Conservation (phyloP, 2,329 filamentous ascomycete species). For the Pyrenochaeta sp. region DNA sequence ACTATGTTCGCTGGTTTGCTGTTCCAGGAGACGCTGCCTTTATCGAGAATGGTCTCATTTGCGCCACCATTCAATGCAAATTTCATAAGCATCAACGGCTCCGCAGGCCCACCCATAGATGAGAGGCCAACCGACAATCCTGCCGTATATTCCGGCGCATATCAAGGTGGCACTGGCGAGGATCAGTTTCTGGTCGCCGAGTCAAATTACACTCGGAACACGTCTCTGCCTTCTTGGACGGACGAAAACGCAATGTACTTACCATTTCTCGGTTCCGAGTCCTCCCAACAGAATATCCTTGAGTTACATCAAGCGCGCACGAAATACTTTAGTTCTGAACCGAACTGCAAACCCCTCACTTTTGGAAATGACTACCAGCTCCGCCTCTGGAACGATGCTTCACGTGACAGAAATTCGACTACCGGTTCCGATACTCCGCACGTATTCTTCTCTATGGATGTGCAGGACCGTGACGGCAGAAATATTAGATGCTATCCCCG, state of each 20-base stretch:
- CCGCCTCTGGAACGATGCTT: too few species aligned
- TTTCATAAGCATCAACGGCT: slow-evolving; percentile 33
- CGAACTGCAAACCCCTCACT: slow-evolving; percentile 37
- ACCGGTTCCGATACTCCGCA: too few species aligned
- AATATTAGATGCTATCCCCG: too few species aligned
- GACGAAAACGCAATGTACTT: slow-evolving; percentile 8
- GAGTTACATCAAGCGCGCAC: slow-evolving; percentile 33
- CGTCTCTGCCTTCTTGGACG: slow-evolving; percentile 60
- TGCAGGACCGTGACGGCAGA: too few species aligned
- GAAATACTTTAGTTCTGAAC: slow-evolving; percentile 40
- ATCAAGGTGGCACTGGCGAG: slow-evolving; percentile 24
- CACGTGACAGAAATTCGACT: too few species aligned
- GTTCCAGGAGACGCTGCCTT: slow-evolving; percentile 42
- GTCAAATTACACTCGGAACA: slow-evolving; percentile 57
- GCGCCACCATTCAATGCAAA: slow-evolving; percentile 12
- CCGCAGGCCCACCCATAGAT: slow-evolving; percentile 14
- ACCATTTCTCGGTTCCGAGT: too few species aligned
- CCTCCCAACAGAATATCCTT: too few species aligned
- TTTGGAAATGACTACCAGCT: too few species aligned
- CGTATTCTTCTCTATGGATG: too few species aligned
- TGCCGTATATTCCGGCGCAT: slow-evolving; percentile 20
- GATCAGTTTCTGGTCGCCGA: slow-evolving; percentile 54
- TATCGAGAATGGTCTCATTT: slow-evolving; percentile 16
- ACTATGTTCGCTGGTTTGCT: slow-evolving; percentile 62
- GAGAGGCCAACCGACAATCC: background rate